A percentile compares a stretch with the other conserved stretches of the same genome.
These are phyloP conservation scores for Umbelopsis sp. DNA, from an alignment of 192 early-diverging fungal species.

Conservation along the genomic window DNA sequence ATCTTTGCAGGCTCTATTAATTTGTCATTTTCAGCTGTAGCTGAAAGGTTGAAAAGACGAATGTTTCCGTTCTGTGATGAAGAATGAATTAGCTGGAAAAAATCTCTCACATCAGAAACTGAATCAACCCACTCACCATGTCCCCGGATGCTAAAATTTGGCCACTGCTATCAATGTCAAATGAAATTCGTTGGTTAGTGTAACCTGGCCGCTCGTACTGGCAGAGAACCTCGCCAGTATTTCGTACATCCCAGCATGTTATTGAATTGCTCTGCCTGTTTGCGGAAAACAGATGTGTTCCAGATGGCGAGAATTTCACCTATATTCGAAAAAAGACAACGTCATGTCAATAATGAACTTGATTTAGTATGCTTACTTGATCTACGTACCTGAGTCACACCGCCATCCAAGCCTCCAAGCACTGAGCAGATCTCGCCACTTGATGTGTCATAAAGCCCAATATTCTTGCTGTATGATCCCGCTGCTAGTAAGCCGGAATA, in stretches of 20 bases:
- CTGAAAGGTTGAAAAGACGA: conserved; percentile 35
- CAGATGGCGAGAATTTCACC: conserved; percentile 70
- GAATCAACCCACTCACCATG: conserved; percentile 37
- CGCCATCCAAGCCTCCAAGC: conserved; percentile 53
- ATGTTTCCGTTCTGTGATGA: conserved; percentile 49
- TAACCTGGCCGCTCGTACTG: conserved; percentile 50
- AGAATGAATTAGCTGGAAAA: background rate
- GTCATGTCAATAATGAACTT: background rate
- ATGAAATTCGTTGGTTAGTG: conserved; percentile 75
- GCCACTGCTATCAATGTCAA: conserved; percentile 70
- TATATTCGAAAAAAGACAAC: conserved; percentile 24
- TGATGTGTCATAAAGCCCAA: conserved; percentile 66
- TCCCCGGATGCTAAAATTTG: conserved; percentile 64
- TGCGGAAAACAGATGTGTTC: conserved; percentile 65
- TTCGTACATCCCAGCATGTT: conserved; percentile 80
- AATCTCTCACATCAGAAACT: background rate
- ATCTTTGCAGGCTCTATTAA: conserved; percentile 1
- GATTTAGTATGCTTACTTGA: background rate
- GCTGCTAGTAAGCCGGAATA: conserved; percentile 67
- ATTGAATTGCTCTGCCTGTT: conserved; percentile 63
- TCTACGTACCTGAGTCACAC: conserved; percentile 46
- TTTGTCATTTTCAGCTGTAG: conserved; percentile 17
- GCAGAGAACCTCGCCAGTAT: conserved; percentile 65
- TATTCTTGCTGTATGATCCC: conserved; percentile 69
- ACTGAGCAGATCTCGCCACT: conserved; percentile 58